These are phyloP conservation scores for Talaromyces funiculosus DNA, from an alignment of 2,329 filamentous ascomycete genomes.

Conservation along the genomic window DNA sequence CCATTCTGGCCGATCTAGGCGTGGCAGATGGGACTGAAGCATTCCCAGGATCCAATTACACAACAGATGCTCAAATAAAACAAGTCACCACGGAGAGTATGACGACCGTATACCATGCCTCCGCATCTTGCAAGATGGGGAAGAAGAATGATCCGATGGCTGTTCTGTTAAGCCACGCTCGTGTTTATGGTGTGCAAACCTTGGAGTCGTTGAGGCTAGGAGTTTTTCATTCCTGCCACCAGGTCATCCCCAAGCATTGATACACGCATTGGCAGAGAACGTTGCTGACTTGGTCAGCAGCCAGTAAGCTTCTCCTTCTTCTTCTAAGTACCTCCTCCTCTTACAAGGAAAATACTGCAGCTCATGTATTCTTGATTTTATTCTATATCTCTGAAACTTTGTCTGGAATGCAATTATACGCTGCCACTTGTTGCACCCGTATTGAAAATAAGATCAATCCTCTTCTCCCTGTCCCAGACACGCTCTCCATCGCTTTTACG, in stretches of 20 bases:
- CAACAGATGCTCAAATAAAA: slow-evolving; percentile 43
- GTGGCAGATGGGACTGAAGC: slow-evolving; percentile 33
- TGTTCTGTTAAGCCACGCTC: slow-evolving; percentile 28
- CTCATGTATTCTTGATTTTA: too few species aligned
- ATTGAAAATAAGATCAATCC: slow-evolving; percentile 45
- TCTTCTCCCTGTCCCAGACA: slow-evolving; percentile 48
- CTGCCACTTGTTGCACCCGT: slow-evolving; percentile 27
- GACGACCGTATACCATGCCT: slow-evolving; percentile 32
- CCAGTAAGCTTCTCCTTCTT: background rate
- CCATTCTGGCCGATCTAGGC: slow-evolving; percentile 22
- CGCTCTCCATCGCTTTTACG: slow-evolving; percentile 33
- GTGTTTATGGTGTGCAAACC: slow-evolving; percentile 25
- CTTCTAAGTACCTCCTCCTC: too few species aligned
- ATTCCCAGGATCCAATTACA: slow-evolving; percentile 33
- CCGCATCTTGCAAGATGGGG: slow-evolving; percentile 36
- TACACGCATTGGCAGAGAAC: slow-evolving; percentile 42
- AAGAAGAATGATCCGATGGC: slow-evolving; percentile 23
- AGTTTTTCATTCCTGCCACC: slow-evolving; percentile 32
- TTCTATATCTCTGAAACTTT: too few species aligned
- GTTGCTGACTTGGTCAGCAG: slow-evolving; percentile 26
- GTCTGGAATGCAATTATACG: background rate
- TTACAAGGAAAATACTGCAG: too few species aligned
- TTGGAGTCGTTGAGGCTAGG: slow-evolving; percentile 33
- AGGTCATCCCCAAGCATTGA: slow-evolving; percentile 34
- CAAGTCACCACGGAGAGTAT: slow-evolving; percentile 26